Evolutionary conservation across 2,329 filamentous ascomycete genomes (phyloP).

Genomic region (Volutella citrinella): DNA sequence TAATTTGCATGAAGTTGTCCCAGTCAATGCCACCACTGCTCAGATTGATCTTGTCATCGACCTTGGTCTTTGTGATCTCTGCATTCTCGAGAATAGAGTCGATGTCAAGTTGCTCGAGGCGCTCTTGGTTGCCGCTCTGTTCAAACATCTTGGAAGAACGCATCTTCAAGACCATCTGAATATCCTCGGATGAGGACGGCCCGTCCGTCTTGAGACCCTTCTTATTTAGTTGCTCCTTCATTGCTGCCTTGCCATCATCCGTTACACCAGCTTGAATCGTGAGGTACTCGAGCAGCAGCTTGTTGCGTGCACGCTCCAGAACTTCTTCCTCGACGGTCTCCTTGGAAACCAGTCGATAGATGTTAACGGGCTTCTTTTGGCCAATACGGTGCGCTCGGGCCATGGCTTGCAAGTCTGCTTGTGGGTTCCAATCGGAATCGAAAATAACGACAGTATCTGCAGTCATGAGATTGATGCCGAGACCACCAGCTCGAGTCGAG

Average conservation of each 20-base stretch:
- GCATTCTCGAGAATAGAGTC: constrained; percentile 96
- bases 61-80: constrained; percentile 94
- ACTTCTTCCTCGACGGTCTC: constrained; percentile 99
- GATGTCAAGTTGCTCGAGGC: constrained; percentile 94
- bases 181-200: constrained; percentile 88
- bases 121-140: constrained; percentile 93
- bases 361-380: constrained; percentile 92
- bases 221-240: constrained; percentile 72
- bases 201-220: constrained; percentile 72
- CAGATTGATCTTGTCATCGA: constrained; percentile 85
- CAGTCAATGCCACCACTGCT: constrained; percentile 82
- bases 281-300: constrained; percentile 94
- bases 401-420: constrained; percentile 98
- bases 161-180: constrained; percentile 93
- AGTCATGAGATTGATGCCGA: constrained; percentile 99
- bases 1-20: constrained; percentile 97
- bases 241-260: constrained; percentile 84
- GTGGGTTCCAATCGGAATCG: constrained; percentile 98
- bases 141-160: constrained; percentile 99
- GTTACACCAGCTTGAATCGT: constrained; percentile 97
- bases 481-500: constrained; percentile 89
- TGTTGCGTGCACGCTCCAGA: constrained; percentile 92
- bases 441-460: constrained; percentile 97
- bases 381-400: constrained; percentile 96
- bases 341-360: constrained; percentile 94